Base-by-base conservation (phyloP, 257 asterid genomes). In the Capsicum rhomboideum region DNA sequence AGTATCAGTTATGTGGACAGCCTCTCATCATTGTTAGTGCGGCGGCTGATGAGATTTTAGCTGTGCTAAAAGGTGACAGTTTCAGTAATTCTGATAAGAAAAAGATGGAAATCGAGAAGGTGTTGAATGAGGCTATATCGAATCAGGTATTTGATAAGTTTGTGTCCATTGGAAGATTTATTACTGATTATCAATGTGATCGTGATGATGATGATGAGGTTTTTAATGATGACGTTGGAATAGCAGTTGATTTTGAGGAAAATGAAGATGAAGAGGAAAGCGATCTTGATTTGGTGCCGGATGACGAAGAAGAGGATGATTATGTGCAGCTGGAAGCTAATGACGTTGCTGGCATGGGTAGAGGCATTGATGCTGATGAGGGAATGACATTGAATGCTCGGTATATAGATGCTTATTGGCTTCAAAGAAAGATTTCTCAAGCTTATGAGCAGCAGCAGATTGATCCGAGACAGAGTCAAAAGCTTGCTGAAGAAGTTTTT, bases 331-430 rank as follows among this genome's bases (percentile, higher is more conserved):
- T 83, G 14, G 85, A 89, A 26, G 84, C 64, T 1, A 61, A 55
- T 79, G 89, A 55, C 74, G 89, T 69, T 63, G 58, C 89, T 8
- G 84, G 86, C 16, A 84, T 89, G 90, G 91, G 91, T 28, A 80
- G 87, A 23, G 87, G 86, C 42, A 85, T 85, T 17, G 90, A 89
- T 82, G 90, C 85, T 34, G 86, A 87, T 42, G 87, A 83, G 71
- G 89, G 87, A 13, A 89, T 87, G 87, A 66, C 88, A 26, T 83
- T 89, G 88, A 89, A 85, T 89, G 91, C 87, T 78, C 90, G 71
- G 86, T 88, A 87, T 61, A 86, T 89, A 56, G 90, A 89, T 85
- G 91, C 90, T 59, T 89, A 87, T 61, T 89, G 90, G 90, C 90
- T 89, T 80, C 90, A 89, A 52, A 83, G 91, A 80, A 89, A 89